Evolutionary conservation across 2,329 filamentous ascomycete genomes (phyloP), one percentile per base, ranked within the genome.

Genomic region (Ascochyta viciae-villosae): DNA sequence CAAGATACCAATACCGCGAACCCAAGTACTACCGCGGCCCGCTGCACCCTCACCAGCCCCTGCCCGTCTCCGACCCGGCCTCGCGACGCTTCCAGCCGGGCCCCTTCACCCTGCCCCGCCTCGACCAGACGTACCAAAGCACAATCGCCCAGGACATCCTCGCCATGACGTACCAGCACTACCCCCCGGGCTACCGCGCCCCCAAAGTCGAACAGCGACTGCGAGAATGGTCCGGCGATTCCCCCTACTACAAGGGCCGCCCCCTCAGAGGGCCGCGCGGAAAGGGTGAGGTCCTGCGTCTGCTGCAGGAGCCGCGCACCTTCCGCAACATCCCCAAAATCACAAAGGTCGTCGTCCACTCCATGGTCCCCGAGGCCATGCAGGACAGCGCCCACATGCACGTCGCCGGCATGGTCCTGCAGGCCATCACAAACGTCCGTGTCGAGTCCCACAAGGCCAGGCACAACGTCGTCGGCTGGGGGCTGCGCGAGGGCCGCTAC

Each of bases 11-110:
- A 78, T 98, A 90, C 78, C 92, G 93, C 63, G 89, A 94, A 46
- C 95, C 95, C 61, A 95, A 94, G 80, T 99, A 93, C 84, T 88
- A 96, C 77, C 91, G 94, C 71, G 95, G 95, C 53, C 93, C 93
- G 62, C 83, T 98, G 23, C 93, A 98, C 75, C 95, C 95, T 46
- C 87, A 97, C 70, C 92, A 96, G 80, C 90, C 92, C 56, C 94
- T 92, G n/a, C 84, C 87, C 35, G 85, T 88, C 47, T 95, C 93
- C 60, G 91, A 97, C 70, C 93, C 93, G 0, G 85, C 89, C 26
- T 96, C 95, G 56, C 89, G 95, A 73, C 83, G 92, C 72, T 99
- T 95, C 76, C 83, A 90, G 24, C 93, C 95, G 0, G 95, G 95
- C 0, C 95, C 95, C 2, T 99, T 98, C 82, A 90, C 89, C 72